Evolutionary conservation across 495 filamentous ascomycete genomes (phyloP).

Genomic region (Ascobolus immersus): DNA sequence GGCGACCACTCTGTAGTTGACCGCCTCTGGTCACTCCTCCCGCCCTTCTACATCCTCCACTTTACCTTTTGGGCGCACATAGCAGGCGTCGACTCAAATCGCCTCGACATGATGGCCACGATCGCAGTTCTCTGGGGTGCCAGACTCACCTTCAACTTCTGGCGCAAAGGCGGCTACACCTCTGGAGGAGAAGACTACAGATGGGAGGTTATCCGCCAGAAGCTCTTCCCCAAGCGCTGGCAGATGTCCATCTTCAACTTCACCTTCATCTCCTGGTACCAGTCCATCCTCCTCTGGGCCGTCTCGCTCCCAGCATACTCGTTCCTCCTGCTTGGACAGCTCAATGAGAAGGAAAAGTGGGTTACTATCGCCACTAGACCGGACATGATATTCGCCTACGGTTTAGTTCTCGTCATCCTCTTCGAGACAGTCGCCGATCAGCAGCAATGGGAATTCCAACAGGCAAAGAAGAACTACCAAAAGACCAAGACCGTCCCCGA

Average conservation of each 20-base stretch:
- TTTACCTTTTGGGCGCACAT: conserved; percentile 56
- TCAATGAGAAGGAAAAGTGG: conserved; percentile 18
- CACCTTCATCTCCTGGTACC: conserved; percentile 60
- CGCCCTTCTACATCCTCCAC: conserved; percentile 70
- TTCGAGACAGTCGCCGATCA: conserved; percentile 66
- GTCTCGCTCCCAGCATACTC: conserved; percentile 64
- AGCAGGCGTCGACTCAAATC: conserved; percentile 40
- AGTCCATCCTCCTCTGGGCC: conserved; percentile 51
- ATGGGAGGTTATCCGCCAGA: conserved; percentile 34
- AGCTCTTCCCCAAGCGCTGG: conserved; percentile 20
- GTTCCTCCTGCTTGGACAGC: conserved; percentile 33
- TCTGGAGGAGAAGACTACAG: conserved; percentile 84
- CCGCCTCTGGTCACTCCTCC: conserved; percentile 69
- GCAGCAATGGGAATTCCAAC: conserved; percentile 81
- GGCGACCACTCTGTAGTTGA: conserved; percentile 90
- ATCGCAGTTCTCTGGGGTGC: conserved; percentile 58
- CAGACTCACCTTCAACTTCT: conserved; percentile 88
- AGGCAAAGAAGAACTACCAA: conserved; percentile 51
- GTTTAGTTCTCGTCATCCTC: conserved; percentile 42
- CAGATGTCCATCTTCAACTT: conserved; percentile 56
- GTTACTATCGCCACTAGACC: no score
- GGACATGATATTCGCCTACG: conserved; percentile 45
- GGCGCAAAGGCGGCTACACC: conserved; percentile 77
- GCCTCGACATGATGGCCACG: conserved; percentile 45
- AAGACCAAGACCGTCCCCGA: conserved; percentile 41